phyloP scores from a whole-genome alignment of 2,329 filamentous ascomycete genomes.

The Helotiales sp. region DNA sequence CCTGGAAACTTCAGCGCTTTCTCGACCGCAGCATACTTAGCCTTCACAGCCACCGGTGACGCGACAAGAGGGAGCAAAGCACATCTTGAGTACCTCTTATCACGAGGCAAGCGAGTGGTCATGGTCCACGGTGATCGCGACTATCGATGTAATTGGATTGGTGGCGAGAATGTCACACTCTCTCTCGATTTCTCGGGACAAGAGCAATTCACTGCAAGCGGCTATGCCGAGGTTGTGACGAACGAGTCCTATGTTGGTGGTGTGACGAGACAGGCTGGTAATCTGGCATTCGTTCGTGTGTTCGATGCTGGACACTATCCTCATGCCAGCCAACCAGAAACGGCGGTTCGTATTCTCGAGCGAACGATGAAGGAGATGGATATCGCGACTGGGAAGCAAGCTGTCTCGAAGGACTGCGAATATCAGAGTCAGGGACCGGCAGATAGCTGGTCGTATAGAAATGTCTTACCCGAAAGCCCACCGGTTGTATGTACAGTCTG shows the following conservation, averaged over 20 bases:
- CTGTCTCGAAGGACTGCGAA: no score
- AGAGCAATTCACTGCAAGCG: constrained; percentile 58
- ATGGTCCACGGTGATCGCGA: constrained; percentile 66
- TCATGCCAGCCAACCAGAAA: constrained; percentile 51
- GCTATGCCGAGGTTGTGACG: constrained; percentile 68
- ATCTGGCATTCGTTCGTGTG: constrained; percentile 64
- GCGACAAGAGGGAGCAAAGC: constrained; percentile 61
- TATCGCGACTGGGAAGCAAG: constrained; percentile 52
- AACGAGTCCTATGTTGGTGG: constrained; percentile 66
- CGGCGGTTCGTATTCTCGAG: constrained; percentile 50
- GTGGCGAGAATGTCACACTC: constrained; percentile 57
- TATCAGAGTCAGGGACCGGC: no score
- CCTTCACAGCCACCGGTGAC: constrained; percentile 52
- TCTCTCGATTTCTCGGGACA: constrained; percentile 44
- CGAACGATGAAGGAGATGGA: constrained; percentile 48
- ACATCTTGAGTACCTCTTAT: constrained; percentile 56
- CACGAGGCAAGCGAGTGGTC: constrained; percentile 63
- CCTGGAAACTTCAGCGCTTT: constrained; percentile 53
- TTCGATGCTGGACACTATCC: constrained; percentile 61
- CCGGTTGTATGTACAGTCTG: no score
- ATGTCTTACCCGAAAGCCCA: no score
- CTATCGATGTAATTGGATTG: constrained; percentile 56
- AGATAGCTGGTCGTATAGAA: no score
- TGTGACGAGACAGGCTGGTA: constrained; percentile 72
- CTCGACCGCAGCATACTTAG: constrained; percentile 43